A percentile compares a stretch with the other conserved stretches of the same genome.
Conservation (phyloP, 2,329 filamentous ascomycete genomes). For the Neophaeococcomyces aloes region DNA sequence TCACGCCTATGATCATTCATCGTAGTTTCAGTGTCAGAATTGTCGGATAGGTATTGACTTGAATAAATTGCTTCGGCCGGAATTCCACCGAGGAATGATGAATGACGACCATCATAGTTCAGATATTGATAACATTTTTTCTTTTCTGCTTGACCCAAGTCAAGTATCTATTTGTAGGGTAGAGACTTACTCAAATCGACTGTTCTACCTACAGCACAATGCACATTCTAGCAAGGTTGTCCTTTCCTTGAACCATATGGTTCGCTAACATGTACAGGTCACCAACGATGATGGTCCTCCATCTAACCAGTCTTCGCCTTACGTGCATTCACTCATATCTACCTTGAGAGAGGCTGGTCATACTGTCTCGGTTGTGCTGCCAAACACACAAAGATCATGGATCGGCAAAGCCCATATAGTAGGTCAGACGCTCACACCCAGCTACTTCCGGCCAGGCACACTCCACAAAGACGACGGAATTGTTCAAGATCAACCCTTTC, state of each 20-base stretch:
- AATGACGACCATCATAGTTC: not conserved
- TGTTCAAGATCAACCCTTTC: constrained; percentile 49
- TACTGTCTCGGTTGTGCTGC: constrained; percentile 81
- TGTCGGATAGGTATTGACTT: not conserved
- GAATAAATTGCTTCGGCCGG: not conserved
- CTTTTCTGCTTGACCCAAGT: no score
- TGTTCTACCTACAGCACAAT: constrained; percentile 24
- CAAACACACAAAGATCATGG: constrained; percentile 88
- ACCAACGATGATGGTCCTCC: constrained; percentile 72
- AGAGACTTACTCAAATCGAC: no score
- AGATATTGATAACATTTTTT: no score
- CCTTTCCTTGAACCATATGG: not conserved
- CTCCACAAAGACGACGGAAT: constrained; percentile 56
- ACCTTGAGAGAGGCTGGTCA: constrained; percentile 64
- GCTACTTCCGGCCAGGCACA: constrained; percentile 64
- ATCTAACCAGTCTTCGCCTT: constrained; percentile 66
- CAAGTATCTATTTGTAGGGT: no score
- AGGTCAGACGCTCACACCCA: constrained; percentile 71
- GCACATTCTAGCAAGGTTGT: constrained; percentile 40
- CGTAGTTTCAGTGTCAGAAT: not conserved
- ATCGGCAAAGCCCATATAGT: constrained; percentile 98
- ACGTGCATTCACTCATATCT: constrained; percentile 63
- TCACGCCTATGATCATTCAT: constrained; percentile 1
- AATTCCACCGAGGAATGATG: not conserved
- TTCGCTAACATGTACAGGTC: constrained; percentile 25